Evolutionary conservation across 1,284 basidiomycete species (phyloP), one percentile per base, ranked within the genome.

Genomic region (Apiotrichum sp.): DNA sequence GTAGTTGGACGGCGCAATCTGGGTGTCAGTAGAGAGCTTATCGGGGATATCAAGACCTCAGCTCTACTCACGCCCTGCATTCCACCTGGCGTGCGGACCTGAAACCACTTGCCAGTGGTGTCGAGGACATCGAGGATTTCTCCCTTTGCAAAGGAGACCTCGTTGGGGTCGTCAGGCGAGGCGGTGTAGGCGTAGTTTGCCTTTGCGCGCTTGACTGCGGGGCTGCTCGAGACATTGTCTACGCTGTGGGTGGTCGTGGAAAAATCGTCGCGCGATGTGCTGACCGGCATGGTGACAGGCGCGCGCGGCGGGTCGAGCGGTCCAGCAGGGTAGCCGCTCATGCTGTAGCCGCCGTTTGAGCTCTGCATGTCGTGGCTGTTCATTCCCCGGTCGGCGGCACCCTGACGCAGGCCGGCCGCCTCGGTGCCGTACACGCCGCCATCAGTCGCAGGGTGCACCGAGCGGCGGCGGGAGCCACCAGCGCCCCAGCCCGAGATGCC

Each of bases 71-170:
- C 77, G 91, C 79, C 95, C 87, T 63, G 79, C 58, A 83, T 78
- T 49, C 93, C 95, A 68, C 90, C 86, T 13, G 82, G 72, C 74
- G 89, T 97, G 68, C 81, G 86, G 46, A 92, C 92, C 74, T 95
- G 91, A 90, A 90, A 98, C 90, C 90, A 93, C 75, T 93, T 93
- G 52, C 90, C 91, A n/a, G 67, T 69, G 74, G 90, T 93, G 78
- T 98, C 96, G 52, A 95, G 77, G 61, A 98, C 89, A 57, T 98
- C 93, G 63, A 98, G 82, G 45, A 93, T 81, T 71, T 98, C 95
- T 52, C 92, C 92, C 75, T 98, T 98, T 55, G 80, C 73, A 75
- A 98, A 98, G 47, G 89, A 89, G 50, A 98, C 89, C 78, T 98
- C 96, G 69, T 91, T 96, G 8, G 93, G 90, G 76, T 98, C 95